A percentile compares a stretch with the other conserved stretches of the same genome.
Conservation (phyloP, 1,284 basidiomycete species). For the Melampsora americana region DNA sequence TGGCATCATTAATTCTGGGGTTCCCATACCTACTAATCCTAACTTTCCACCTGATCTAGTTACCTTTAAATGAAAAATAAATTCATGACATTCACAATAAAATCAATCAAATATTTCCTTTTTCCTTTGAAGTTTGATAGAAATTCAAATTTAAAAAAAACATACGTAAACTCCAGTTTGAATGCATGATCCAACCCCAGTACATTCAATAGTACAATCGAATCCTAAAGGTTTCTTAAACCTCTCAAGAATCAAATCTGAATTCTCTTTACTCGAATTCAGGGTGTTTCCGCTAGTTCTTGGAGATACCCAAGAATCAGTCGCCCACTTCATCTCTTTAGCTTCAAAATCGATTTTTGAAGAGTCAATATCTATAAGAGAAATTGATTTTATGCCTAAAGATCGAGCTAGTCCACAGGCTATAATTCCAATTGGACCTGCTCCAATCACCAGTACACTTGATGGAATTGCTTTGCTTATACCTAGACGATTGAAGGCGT, state of each 20-base stretch:
- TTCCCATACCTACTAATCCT: conserved; percentile 92
- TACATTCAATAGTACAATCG: conserved; percentile 66
- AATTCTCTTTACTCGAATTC: conserved; percentile 43
- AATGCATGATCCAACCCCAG: conserved; percentile 70
- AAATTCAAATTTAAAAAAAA: not conserved
- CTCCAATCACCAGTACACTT: conserved; percentile 80
- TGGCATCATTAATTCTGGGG: conserved; percentile 75
- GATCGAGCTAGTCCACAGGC: conserved; percentile 61
- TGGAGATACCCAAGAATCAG: conserved; percentile 59
- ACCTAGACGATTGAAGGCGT: conserved; percentile 70
- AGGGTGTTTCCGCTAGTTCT: conserved; percentile 57
- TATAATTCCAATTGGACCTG: conserved; percentile 85
- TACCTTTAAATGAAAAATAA: conserved; percentile 59
- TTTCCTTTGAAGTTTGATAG: conserved; percentile 64
- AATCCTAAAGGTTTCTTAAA: conserved; percentile 75
- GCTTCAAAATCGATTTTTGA: conserved; percentile 65
- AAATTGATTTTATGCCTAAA: not conserved
- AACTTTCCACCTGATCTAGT: conserved; percentile 80
- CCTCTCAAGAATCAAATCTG: conserved; percentile 56
- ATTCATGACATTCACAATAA: conserved; percentile 44
- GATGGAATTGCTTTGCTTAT: conserved; percentile 60
- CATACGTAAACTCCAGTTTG: conserved; percentile 51
- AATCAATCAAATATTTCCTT: conserved; percentile 64
- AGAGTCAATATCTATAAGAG: conserved; percentile 58
- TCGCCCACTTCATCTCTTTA: conserved; percentile 63